Evolutionary conservation across 345 rosid genomes (phyloP).

Genomic region (Arabidopsis suecica): DNA sequence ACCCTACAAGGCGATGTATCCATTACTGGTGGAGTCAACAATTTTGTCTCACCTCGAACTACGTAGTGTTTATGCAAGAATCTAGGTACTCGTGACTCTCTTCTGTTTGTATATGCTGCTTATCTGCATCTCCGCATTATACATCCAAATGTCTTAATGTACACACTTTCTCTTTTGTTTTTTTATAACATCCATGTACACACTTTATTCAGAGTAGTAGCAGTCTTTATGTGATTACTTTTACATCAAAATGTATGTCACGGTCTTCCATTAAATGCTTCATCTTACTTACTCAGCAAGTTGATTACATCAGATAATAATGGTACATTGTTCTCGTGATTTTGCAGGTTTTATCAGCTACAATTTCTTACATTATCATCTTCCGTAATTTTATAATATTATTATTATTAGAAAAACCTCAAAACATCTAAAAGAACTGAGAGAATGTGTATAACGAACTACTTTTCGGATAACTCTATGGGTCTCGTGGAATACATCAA

Average conservation of each 20-base stretch:
- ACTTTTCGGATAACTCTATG: constrained; percentile 9
- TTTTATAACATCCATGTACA: background rate
- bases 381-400: background rate
- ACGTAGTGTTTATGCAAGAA: constrained; percentile 24
- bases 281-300: background rate
- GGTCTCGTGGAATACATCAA: constrained; percentile 17
- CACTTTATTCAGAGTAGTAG: background rate
- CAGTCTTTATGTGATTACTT: background rate
- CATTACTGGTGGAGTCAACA: constrained; percentile 28
- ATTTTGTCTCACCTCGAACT: constrained; percentile 38
- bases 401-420: background rate
- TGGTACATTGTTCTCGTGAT: background rate
- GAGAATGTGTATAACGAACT: constrained; percentile 23
- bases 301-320: background rate
- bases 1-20: constrained; percentile 12
- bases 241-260: constrained; percentile 1
- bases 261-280: constrained; percentile 12
- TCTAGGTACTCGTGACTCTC: constrained; percentile 42
- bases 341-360: background rate
- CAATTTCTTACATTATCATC: background rate
- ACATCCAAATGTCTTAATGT: constrained; percentile 28
- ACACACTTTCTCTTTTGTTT: constrained; percentile 11
- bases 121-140: constrained; percentile 23
- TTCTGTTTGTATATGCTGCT: constrained; percentile 11
- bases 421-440: background rate